These are phyloP conservation scores for Apiotrichum domesticum DNA, from an alignment of 1,284 basidiomycete species.

Conservation along the genomic window DNA sequence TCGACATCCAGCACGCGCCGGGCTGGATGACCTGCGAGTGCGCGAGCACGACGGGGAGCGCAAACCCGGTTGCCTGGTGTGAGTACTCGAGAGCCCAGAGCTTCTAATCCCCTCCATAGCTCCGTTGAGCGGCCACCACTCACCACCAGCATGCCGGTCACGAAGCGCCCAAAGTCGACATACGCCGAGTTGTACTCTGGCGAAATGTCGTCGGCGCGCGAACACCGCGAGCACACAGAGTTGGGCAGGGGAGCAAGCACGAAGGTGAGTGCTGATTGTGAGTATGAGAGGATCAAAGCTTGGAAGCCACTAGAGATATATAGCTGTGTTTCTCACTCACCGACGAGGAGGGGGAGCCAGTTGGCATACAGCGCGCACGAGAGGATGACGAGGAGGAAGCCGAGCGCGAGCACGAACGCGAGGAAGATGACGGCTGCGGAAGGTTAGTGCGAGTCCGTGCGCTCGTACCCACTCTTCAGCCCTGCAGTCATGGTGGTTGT, in stretches of 20 bases:
- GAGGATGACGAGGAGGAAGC: constrained; percentile 95
- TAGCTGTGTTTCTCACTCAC: constrained; percentile 48
- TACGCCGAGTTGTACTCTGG: constrained; percentile 56
- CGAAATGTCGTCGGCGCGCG: constrained; percentile 52
- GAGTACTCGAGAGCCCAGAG: too few relatives aligned
- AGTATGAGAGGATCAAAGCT: not conserved
- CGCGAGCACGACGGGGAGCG: constrained; percentile 83
- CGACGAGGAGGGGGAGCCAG: constrained; percentile 95
- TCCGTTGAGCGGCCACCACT: constrained; percentile 12
- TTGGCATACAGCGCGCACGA: constrained; percentile 94
- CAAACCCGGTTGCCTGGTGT: constrained; percentile 65
- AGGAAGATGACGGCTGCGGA: constrained; percentile 78
- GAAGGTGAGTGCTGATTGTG: constrained; percentile 73
- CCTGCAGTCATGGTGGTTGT: constrained; percentile 31
- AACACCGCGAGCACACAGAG: constrained; percentile 58
- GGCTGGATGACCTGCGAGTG: constrained; percentile 83
- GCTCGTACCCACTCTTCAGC: constrained; percentile 31
- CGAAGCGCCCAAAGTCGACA: constrained; percentile 90
- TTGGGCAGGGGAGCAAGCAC: constrained; percentile 94
- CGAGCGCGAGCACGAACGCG: constrained; percentile 92
- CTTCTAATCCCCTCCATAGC: too few relatives aligned
- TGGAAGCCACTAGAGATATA: too few relatives aligned
- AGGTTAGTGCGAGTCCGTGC: not conserved
- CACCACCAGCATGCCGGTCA: constrained; percentile 83
- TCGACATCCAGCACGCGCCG: constrained; percentile 87